Evolutionary conservation across 805 yeast species (phyloP).

Genomic region (Candida piceae): DNA sequence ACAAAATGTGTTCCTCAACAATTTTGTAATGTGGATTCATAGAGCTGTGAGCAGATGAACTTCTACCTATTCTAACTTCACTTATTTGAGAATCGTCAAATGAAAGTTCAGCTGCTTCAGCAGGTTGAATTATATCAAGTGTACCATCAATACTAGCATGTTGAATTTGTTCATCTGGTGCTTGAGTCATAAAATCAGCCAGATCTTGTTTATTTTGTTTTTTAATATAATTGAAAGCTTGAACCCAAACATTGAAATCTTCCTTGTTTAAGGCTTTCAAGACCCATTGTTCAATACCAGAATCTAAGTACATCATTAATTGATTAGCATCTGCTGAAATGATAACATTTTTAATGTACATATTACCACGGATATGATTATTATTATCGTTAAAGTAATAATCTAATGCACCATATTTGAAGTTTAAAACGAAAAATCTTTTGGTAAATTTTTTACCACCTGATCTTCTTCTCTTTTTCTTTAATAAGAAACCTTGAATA

Average conservation of each 20-base stretch:
- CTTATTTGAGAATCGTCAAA: conserved; percentile 1
- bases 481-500: conserved; percentile 72
- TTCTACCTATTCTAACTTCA: conserved; percentile 18
- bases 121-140: not conserved
- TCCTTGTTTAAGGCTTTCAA: conserved; percentile 59
- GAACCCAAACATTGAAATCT: conserved; percentile 79
- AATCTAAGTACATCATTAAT: conserved; percentile 73
- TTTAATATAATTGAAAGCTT: conserved; percentile 61
- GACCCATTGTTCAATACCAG: conserved; percentile 94
- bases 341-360: conserved; percentile 80
- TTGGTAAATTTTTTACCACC: conserved; percentile 82
- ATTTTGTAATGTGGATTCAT: conserved; percentile 10
- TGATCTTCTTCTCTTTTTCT: conserved; percentile 68
- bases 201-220: conserved; percentile 18
- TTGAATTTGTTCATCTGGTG: not conserved
- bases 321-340: conserved; percentile 70
- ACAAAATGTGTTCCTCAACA: conserved; percentile 15
- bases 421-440: conserved; percentile 78
- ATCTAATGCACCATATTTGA: conserved; percentile 75
- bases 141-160: not conserved
- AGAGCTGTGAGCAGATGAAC: conserved; percentile 1
- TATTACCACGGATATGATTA: conserved; percentile 78
- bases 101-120: not conserved
- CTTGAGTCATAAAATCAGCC: conserved; percentile 1
- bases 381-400: conserved; percentile 72